Evolutionary conservation across 306 rosid species (phyloP), one percentile per base, ranked within the genome.

Genomic region (Medicago ruthenica): DNA sequence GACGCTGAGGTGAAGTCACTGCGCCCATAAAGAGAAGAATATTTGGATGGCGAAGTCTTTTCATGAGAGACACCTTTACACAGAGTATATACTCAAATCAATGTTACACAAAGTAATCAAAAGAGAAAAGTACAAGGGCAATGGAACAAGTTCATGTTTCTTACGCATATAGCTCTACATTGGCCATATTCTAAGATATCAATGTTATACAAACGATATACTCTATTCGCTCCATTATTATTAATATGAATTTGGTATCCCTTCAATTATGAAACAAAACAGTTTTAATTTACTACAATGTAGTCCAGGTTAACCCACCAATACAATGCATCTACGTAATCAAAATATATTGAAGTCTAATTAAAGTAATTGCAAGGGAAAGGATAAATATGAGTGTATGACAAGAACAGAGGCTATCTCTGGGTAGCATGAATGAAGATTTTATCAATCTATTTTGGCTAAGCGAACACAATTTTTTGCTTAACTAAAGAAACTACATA

Each of bases 1-100:
- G 92, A 80, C 85, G 98, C 47, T 89, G 86, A 62, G 96, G 88
- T 54, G 99, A 96, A 80, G 99, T 89, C 79, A 96, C 99, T 47
- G 97, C 99, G 78, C 99, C 99, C 99, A 96, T 96, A 67, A 96
- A 96, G 71, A 96, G 96, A 73, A 96, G 83, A 83, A 96, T 83
- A 55, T 96, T 96, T 80, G 99, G 99, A 82, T 96, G 99, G 27
- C 99, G 86, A 81, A 96, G 99, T 78, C 90, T 92, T 85, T 89
- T 96, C 98, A 96, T 89, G 71, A 96, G 84, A 80, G 98, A 96
- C 59, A 96, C 96, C 99, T 96, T 75, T 67, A 76, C 1, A 66
- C 72, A 81, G n/a, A 82, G n/a, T 34, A 71, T 69, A 73, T 71
- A 73, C 17, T 67, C 50, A 71, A 61, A 79, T 81, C 76, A 80